Evolutionary conservation across 768 basidiomycete species (phyloP), one percentile per base, ranked within the genome.

Genomic region (Mycena leptocephala): DNA sequence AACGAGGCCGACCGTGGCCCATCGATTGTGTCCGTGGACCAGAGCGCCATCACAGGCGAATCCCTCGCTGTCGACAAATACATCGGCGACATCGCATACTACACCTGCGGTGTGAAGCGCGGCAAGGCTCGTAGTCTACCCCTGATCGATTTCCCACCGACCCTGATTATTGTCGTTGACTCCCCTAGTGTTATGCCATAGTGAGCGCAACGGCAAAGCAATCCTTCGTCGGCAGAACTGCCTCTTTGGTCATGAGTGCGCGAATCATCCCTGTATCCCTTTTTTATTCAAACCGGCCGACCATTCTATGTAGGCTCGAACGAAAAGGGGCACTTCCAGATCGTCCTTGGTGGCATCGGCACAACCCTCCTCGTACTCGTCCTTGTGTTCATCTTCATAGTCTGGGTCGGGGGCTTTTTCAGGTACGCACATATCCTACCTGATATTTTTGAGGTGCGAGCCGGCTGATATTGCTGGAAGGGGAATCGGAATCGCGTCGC

Each of bases 41-140:
- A 90, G 76, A 85, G 84, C 35, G 88, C 88, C 20, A 88, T 89
- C 63, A 89, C 88, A 0, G 88, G 88, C 37, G 89, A 90, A 78
- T 86, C 85, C 24, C 83, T 90, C 18, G 87, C 89, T 14, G 86
- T 87, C 28, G 88, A 89, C 78, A 90, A 90, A 76, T 88, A 81
- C 67, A 67, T 88, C 37, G 87, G 86, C 33, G 89, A 89, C 61
- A 80, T 83, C 18, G 84, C 85, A 9, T 88, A 85, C 79, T 89
- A 88, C 78, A 87, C 88, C 2, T 82, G 81, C 33, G 80, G 79
- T 48, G 75, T 79, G 51, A 87, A 86, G 80, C 84, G 86, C 53
- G 86, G 86, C 26, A 86, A 82, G 76, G 79, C 69, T 0, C n/a
- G 55, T 39, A 39, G 22, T 53, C 22, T 7, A n/a, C 26, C 26